A percentile compares a stretch with the other conserved stretches of the same genome.
Conservation (phyloP, 305 asterid species). For the Fraxinus nigra region DNA sequence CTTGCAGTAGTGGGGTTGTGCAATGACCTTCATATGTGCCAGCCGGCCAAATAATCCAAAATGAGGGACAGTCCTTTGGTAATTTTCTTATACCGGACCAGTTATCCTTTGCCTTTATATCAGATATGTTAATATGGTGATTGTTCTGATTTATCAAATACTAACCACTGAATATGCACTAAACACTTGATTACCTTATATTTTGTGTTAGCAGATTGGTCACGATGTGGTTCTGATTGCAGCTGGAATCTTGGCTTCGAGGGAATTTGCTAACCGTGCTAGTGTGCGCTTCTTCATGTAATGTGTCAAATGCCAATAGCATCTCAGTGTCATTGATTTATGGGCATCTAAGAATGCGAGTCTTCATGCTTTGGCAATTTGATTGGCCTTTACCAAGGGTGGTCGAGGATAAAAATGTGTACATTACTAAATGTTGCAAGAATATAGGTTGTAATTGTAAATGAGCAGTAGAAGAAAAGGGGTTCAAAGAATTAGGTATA, state of each 20-base stretch:
- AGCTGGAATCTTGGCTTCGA: slow-evolving; percentile 14
- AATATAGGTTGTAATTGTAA: slow-evolving; percentile 52
- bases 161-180: background rate
- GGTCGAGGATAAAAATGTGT: slow-evolving; percentile 37
- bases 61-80: slow-evolving; percentile 29
- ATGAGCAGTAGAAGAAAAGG: slow-evolving; percentile 38
- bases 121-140: background rate
- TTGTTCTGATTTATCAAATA: background rate
- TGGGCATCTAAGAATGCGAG: background rate
- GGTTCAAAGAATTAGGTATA: slow-evolving; percentile 36
- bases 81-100: slow-evolving; percentile 19
- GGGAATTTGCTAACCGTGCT: background rate
- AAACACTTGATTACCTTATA: background rate
- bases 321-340: slow-evolving; percentile 7
- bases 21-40: slow-evolving; percentile 27
- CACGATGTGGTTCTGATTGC: slow-evolving; percentile 2
- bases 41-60: slow-evolving; percentile 14
- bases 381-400: slow-evolving; percentile 24
- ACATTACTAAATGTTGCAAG: slow-evolving; percentile 61
- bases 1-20: slow-evolving; percentile 19
- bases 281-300: background rate
- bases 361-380: slow-evolving; percentile 1
- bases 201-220: slow-evolving; percentile 9
- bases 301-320: background rate
- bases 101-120: background rate